Evolutionary conservation across 495 filamentous ascomycete genomes (phyloP).

Genomic region (Neurospora hispaniola): DNA sequence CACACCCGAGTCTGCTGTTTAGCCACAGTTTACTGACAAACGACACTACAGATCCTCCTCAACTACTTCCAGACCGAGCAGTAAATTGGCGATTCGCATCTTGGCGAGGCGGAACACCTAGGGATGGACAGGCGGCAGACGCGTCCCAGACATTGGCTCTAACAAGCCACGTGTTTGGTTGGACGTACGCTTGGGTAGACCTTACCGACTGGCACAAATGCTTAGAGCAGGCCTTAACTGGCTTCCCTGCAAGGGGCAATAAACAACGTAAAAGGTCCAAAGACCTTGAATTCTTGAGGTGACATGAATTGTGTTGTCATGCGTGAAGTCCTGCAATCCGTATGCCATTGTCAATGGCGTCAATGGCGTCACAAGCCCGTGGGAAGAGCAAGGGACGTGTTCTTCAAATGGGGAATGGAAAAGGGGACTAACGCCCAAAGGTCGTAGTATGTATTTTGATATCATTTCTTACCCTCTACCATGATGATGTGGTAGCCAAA

Average conservation of each 20-base stretch:
- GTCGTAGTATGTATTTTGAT: not conserved
- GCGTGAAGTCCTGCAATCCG: not conserved
- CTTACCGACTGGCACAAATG: slow-evolving; percentile 25
- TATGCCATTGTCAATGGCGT: not conserved
- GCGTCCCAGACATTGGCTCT: not conserved
- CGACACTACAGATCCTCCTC: slow-evolving; percentile 62
- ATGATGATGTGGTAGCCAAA: slow-evolving; percentile 94
- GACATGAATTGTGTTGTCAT: slow-evolving; percentile 5
- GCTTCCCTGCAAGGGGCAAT: slow-evolving; percentile 18
- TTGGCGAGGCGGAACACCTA: not conserved
- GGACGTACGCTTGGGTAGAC: slow-evolving; percentile 25
- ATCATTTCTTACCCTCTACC: slow-evolving; percentile 41
- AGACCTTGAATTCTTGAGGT: not conserved
- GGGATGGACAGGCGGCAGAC: not conserved
- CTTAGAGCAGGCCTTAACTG: slow-evolving; percentile 15
- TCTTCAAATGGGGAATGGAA: not conserved
- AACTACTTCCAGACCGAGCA: slow-evolving; percentile 96
- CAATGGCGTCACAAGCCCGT: not conserved
- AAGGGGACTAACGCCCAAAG: not conserved
- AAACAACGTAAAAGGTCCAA: slow-evolving; percentile 6
- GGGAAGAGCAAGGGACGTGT: not conserved
- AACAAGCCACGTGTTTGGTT: slow-evolving; percentile 8
- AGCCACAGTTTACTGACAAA: not conserved
- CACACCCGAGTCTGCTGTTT: not conserved
- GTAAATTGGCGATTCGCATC: slow-evolving; percentile 24